These are phyloP conservation scores for Dactylellina parvicollis DNA, from an alignment of 2,329 filamentous ascomycete species.

Conservation along the genomic window DNA sequence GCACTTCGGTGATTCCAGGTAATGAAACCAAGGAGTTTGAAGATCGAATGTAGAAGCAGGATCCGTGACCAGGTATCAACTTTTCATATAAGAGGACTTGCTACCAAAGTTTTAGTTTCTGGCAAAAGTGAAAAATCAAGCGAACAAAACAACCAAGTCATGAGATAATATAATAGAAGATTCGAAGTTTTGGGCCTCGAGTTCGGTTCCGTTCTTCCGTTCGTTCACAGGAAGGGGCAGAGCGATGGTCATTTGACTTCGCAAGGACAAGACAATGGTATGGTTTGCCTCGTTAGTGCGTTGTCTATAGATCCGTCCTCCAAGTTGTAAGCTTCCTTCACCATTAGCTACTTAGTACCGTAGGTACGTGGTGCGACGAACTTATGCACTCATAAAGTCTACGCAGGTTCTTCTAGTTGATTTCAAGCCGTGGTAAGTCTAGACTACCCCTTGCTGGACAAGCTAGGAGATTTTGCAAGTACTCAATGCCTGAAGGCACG, in stretches of 20 bases:
- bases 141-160: no score
- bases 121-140: no score
- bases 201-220: conserved; percentile 14
- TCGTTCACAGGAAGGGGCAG: conserved; percentile 8
- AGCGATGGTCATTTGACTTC: conserved; percentile 33
- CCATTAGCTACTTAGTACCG: no score
- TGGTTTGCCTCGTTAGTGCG: conserved; percentile 37
- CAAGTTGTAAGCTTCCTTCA: conserved; percentile 17
- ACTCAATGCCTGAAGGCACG: neutral
- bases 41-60: no score
- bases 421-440: neutral
- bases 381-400: neutral
- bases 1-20: no score
- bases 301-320: conserved; percentile 27
- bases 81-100: no score
- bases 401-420: neutral
- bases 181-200: no score
- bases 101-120: no score
- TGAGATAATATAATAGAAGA: no score
- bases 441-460: neutral
- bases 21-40: no score
- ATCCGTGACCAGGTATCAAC: no score
- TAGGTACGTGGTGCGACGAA: conserved; percentile 15
- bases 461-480: neutral
- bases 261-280: conserved; percentile 8